Conservation (phyloP, 1,139 yeast species). For the Nakaseomyces bracarensis region DNA sequence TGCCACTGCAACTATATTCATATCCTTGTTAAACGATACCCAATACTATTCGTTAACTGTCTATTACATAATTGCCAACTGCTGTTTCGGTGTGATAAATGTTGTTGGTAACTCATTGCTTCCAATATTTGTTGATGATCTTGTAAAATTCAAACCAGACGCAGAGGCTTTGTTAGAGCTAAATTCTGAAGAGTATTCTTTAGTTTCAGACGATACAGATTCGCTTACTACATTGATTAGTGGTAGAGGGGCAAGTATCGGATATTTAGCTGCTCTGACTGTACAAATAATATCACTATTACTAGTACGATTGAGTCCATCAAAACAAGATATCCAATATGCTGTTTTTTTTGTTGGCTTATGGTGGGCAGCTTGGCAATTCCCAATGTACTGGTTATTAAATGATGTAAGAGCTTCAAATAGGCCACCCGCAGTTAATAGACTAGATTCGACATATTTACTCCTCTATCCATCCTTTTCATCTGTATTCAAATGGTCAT, state of each 20-base stretch:
- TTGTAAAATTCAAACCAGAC: conserved; percentile 14
- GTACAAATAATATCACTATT: conserved; percentile 52
- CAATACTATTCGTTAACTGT: conserved; percentile 49
- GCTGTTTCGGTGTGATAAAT: conserved; percentile 64
- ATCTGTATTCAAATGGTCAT: conserved; percentile 30
- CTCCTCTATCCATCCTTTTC: background rate
- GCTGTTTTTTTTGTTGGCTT: conserved; percentile 53
- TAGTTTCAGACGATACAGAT: conserved; percentile 35
- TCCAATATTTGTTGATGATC: conserved; percentile 42
- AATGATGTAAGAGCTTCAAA: conserved; percentile 23
- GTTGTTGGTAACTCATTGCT: conserved; percentile 69
- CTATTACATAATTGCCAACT: conserved; percentile 50
- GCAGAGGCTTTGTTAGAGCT: conserved; percentile 7
- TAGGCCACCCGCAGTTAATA: background rate
- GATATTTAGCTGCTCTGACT: conserved; percentile 54
- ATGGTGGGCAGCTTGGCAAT: conserved; percentile 65
- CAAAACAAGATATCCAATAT: conserved; percentile 42
- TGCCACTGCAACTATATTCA: conserved; percentile 41
- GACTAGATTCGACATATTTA: background rate
- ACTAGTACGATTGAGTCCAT: conserved; percentile 39
- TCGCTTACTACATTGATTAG: conserved; percentile 41
- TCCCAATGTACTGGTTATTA: conserved; percentile 45
- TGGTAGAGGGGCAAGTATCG: conserved; percentile 59
- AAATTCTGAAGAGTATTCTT: conserved; percentile 24
- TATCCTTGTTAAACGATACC: conserved; percentile 36